These are phyloP conservation scores for Ceratobasidium sp. DNA, from an alignment of 1,284 basidiomycete genomes.

Conservation along the genomic window DNA sequence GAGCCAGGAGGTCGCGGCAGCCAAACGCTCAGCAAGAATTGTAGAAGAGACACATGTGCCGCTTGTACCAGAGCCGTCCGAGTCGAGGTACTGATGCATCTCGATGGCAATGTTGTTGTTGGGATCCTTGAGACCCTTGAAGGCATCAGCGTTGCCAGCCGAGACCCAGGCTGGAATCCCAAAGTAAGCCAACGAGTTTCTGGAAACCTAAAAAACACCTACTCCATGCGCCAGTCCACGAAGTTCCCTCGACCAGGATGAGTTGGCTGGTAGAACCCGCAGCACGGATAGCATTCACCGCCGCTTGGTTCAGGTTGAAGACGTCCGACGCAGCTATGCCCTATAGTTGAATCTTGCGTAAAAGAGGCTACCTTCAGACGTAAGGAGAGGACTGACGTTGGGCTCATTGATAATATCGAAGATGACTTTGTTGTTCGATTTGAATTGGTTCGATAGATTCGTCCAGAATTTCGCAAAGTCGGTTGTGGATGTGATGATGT, in stretches of 20 bases:
- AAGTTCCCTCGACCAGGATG: constrained; percentile 61
- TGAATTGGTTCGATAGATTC: constrained; percentile 67
- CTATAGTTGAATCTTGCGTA: constrained; percentile 32
- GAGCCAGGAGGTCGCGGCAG: constrained; percentile 70
- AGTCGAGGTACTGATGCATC: constrained; percentile 79
- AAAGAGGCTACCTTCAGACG: constrained; percentile 61
- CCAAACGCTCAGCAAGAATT: constrained; percentile 70
- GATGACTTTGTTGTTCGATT: constrained; percentile 44
- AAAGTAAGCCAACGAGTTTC: background rate
- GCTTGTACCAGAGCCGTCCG: constrained; percentile 71
- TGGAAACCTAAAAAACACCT: background rate
- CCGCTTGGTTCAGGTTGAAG: constrained; percentile 66
- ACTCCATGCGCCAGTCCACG: constrained; percentile 59
- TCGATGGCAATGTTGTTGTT: constrained; percentile 74
- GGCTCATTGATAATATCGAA: constrained; percentile 76
- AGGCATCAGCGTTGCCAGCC: constrained; percentile 69
- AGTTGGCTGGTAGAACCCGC: constrained; percentile 70
- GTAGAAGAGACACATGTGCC: constrained; percentile 69
- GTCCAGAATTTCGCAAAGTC: constrained; percentile 71
- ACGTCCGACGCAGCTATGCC: constrained; percentile 39
- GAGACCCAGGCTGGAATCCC: constrained; percentile 63
- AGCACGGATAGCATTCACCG: constrained; percentile 74
- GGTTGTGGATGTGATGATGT: constrained; percentile 64
- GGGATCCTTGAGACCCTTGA: constrained; percentile 68
- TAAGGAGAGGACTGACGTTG: constrained; percentile 61